Evolutionary conservation across 2,329 filamentous ascomycete genomes (phyloP), one percentile per base, ranked within the genome.

Genomic region (Colletotrichum sp.): DNA sequence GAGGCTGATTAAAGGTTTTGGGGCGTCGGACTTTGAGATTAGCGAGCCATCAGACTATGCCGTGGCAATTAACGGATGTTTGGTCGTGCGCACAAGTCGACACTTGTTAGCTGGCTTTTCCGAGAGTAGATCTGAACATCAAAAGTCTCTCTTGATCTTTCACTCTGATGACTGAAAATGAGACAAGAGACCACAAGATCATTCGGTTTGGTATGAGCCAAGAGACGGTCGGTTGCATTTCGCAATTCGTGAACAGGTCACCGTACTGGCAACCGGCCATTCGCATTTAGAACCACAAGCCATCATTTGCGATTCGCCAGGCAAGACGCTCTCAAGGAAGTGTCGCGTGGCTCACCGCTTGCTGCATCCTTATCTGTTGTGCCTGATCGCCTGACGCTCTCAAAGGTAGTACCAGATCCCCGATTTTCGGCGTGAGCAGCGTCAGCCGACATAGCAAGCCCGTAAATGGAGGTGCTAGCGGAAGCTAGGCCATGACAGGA

Each of bases 301-400:
- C n/a, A 34, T 73, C 16, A 26, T 28, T 63, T 44, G 26, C 55
- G 49, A 49, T 21, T 21, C 44, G 44, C 44, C 44, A 21, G n/a
- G n/a, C 26, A 26, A 13, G 34, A 15, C 26, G 44, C 30, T 64
- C 32, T 5, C 12, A 21, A 26, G 15, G 44, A 34, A 39, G 73
- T 76, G 63, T 73, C 70, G 73, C 73, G 70, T 76, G 73, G 70
- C 30, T 76, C 70, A 72, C 44, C 64, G 70, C 73, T 39, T 30
- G 73, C 63, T 63, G 34, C 44, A 32, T 69, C 44, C 64, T 76
- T 76, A 73, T 76, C 63, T 73, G 24, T 26, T 67, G 10, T 64
- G 16, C 57, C 73, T 30, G 26, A 57, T 76, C 73, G 73, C 52
- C 57, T 76, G 73, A 76, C 64, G 26, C 60, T 30, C 55, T 18